Evolutionary conservation across 2,329 filamentous ascomycete species (phyloP), one percentile per base, ranked within the genome.

Genomic region (Epichloe hybrida): DNA sequence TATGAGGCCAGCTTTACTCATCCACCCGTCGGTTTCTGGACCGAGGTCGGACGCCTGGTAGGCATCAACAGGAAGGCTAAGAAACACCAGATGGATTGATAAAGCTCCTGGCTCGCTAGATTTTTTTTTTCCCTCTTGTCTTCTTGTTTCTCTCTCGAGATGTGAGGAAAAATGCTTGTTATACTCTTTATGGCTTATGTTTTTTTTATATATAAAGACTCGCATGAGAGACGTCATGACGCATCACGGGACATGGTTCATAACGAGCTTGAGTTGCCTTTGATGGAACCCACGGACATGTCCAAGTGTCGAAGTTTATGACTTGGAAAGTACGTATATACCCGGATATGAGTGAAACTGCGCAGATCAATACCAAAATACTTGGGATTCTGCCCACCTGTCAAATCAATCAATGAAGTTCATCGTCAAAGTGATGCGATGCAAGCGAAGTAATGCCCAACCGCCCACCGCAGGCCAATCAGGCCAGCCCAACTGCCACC

Each of bases 21-120:
- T 8, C 67, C 69, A 9, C 71, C 75, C 0, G 62, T 72, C n/a
- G 69, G 73, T 5, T 80, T 80, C 66, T 79, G 77, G 75, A 65
- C 60, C 13, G 77, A 80, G 57, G 69, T 80, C 57, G 55, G 64
- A n/a, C 68, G 70, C 50, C 50, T 78, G 56, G 55, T 76, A 5
- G 65, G 72, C 40, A 65, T 73, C 49, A 55, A 56, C 27, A 57
- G 56, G 43, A 62, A 58, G 46, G 58, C 53, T 50, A 58, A 55
- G 52, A 53, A 56, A 23, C 44, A 43, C 23, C 44, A 53, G 20
- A 39, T 43, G 38, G 53, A 55, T 31, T 54, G 23, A 31, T 56
- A 53, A 37, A 11, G 6, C 9, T 5, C 3, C 21, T 15, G 17
- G 17, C 7, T 6, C 9, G 9, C 13, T 9, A 13, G 20, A 13